Base-by-base conservation (phyloP, 225 moss, liverwort and hornwort species). In the Sphagnum contortum region DNA sequence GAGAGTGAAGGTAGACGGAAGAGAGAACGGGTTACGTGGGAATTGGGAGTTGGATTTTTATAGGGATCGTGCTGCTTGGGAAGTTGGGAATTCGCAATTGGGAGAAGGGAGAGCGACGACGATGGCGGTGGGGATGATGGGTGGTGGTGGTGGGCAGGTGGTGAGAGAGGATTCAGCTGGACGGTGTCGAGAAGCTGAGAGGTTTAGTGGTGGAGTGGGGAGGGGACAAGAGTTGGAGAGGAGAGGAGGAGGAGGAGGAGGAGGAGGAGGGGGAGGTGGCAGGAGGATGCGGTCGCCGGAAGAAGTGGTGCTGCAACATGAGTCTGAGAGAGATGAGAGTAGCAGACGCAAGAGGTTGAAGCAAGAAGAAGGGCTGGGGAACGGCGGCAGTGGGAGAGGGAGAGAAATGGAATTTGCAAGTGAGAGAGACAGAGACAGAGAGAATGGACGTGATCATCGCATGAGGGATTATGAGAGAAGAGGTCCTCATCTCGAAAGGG, bases 281-380 rank as follows among this genome's bases (percentile, higher is more conserved):
- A 66, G 51, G 68, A 60, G 56, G 48, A 50, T 0, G 72, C 73
- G 63, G 75, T 69, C 52, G 76, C 76, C 4, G 46, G 80, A 73
- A 64, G 76, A 80, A 58, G 67, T 77, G 57, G 68, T 74, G 70
- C 76, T 76, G 69, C 60, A 72, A 63, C 66, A 76, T 9, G 82
- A 76, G 70, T 68, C 72, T 63, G 79, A 69, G 9, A 68, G n/a
- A 29, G 70, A 64, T 44, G 66, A 67, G 3, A 48, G 12, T 11
- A 66, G 60, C 44, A 47, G 47, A 45, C 76, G 66, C 44, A 71
- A 72, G 68, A 69, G 48, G 3, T 3, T 8, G 48, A 5, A 9
- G 53, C 9, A 10, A 12, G 10, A 75, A 71, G 12, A 64, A 73
- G 45, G 54, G 54, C 44, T 64, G 71, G 47, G 9, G 6, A 9